Percentiles rank a stretch among this genome's conserved stretches.
Conservation (phyloP, 306 rosid genomes). For the Fragaria iinumae region DNA sequence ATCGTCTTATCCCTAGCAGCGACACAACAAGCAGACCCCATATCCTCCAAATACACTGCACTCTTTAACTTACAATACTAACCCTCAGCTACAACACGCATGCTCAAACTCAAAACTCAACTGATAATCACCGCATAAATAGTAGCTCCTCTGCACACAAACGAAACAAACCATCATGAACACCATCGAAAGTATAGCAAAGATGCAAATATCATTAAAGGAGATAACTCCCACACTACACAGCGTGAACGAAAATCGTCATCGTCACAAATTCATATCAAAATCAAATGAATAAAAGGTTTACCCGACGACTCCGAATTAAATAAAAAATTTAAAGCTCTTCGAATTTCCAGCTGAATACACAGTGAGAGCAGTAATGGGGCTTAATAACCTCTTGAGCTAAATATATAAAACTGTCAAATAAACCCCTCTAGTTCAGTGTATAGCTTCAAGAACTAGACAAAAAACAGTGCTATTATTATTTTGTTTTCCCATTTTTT, state of each 20-base stretch:
- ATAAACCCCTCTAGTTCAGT: conserved; percentile 6
- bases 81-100: conserved; percentile 20
- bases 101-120: conserved; percentile 23
- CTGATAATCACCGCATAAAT: conserved; percentile 13
- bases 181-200: not conserved
- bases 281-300: conserved; percentile 2
- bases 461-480: not conserved
- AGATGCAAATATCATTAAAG: not conserved
- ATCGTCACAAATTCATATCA: not conserved
- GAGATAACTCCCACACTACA: not conserved
- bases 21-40: conserved; percentile 65
- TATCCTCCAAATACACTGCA: conserved; percentile 22
- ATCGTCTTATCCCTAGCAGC: conserved; percentile 59
- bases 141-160: conserved; percentile 17
- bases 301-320: conserved; percentile 1
- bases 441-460: conserved; percentile 4
- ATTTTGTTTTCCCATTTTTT: not conserved
- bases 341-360: conserved; percentile 20
- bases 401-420: conserved; percentile 19
- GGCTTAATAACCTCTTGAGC: not conserved
- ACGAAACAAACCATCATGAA: conserved; percentile 11
- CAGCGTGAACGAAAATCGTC: not conserved
- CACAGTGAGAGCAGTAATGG: conserved; percentile 4
- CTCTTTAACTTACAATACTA: not conserved
- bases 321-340: conserved; percentile 14